Evolutionary conservation across 2,329 filamentous ascomycete genomes (phyloP).

Genomic region (Paraphaeosphaeria minitans): DNA sequence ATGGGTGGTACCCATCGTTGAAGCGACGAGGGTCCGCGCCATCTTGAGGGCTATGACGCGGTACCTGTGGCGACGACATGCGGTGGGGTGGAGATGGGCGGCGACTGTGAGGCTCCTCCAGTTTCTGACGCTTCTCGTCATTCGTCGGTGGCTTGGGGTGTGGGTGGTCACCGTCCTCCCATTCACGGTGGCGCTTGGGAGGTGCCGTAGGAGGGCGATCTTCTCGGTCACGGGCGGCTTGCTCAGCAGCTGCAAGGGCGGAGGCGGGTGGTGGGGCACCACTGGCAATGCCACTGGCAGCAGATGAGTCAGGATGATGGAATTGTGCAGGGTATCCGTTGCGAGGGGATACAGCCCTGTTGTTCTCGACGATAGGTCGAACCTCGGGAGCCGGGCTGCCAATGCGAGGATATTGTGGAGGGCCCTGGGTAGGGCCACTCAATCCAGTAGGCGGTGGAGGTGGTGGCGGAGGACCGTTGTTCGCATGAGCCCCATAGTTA

Average conservation of each 20-base stretch:
- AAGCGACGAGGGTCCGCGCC: slow-evolving; percentile 65
- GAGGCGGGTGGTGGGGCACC: slow-evolving; percentile 71
- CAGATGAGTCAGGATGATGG: slow-evolving; percentile 70
- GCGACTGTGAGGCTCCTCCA: slow-evolving; percentile 83
- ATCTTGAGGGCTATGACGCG: slow-evolving; percentile 76
- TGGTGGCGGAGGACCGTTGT: slow-evolving; percentile 59
- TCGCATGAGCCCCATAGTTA: slow-evolving; percentile 52
- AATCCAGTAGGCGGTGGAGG: slow-evolving; percentile 61
- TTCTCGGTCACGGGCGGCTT: slow-evolving; percentile 68
- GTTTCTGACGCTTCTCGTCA: slow-evolving; percentile 82
- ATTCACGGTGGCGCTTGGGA: slow-evolving; percentile 86
- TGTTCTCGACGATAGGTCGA: slow-evolving; percentile 79
- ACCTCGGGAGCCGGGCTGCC: slow-evolving; percentile 82
- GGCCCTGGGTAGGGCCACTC: slow-evolving; percentile 57
- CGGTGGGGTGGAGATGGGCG: slow-evolving; percentile 60
- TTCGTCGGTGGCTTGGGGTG: slow-evolving; percentile 81
- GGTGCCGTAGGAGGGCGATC: slow-evolving; percentile 74
- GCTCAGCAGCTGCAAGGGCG: slow-evolving; percentile 70
- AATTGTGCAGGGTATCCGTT: slow-evolving; percentile 84
- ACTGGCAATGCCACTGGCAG: slow-evolving; percentile 66
- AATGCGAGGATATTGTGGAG: slow-evolving; percentile 70
- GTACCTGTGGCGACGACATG: slow-evolving; percentile 60
- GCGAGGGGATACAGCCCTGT: slow-evolving; percentile 88
- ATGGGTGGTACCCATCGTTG: slow-evolving; percentile 85
- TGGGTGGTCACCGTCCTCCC: slow-evolving; percentile 77